Percentiles rank a stretch among this genome's conserved stretches.
phyloP scores from a whole-genome alignment of 1,139 yeast species.

The Blastobotrys buckinghamii region DNA sequence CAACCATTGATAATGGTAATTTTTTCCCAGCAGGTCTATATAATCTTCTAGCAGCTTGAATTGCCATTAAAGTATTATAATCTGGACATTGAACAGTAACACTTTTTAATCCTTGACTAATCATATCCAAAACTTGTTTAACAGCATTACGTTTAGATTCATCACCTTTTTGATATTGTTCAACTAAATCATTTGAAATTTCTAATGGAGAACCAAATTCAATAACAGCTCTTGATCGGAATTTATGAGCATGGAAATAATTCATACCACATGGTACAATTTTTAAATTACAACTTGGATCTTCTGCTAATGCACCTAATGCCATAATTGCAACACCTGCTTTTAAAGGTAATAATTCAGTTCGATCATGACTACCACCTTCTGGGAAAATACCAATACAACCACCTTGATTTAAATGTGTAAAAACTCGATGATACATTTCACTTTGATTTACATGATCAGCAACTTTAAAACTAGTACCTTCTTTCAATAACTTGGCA shows the following conservation, averaged over 20 bases:
- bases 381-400: conserved; percentile 96
- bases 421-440: conserved; percentile 77
- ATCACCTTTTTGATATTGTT: conserved; percentile 50
- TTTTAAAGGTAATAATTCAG: conserved; percentile 82
- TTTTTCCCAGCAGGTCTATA: conserved; percentile 71
- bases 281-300: conserved; percentile 64
- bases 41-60: conserved; percentile 88
- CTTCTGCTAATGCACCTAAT: conserved; percentile 72
- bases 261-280: conserved; percentile 97
- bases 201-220: conserved; percentile 91
- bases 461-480: conserved; percentile 67
- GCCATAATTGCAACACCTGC: conserved; percentile 99
- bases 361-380: conserved; percentile 95
- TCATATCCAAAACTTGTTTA: conserved; percentile 57
- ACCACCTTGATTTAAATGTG: conserved; percentile 70
- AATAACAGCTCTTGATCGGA: conserved; percentile 88
- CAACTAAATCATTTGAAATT: conserved; percentile 57
- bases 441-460: conserved; percentile 77
- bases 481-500: conserved; percentile 38
- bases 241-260: conserved; percentile 92
- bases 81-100: conserved; percentile 93
- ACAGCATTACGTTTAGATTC: conserved; percentile 67
- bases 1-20: conserved; percentile 74
- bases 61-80: conserved; percentile 84
- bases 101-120: conserved; percentile 72